Conservation (phyloP, 441 rosid genomes). For the Populus hybrid region DNA sequence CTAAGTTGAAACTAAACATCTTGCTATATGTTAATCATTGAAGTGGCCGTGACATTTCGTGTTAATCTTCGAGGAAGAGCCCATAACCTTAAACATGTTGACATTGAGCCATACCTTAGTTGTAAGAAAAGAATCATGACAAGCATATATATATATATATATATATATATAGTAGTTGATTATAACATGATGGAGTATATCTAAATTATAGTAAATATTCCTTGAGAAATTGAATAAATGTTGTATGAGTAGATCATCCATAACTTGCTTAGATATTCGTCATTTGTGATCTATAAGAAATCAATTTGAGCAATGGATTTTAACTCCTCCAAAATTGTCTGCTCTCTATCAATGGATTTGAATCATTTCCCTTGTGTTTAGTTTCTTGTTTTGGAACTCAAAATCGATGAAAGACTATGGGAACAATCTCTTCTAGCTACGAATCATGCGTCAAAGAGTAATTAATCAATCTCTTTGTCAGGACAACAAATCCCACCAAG, state of each 20-base stretch:
- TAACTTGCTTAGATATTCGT: no score
- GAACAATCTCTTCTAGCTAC: no score
- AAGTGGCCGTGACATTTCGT: slow-evolving; percentile 2
- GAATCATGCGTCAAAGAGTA: no score
- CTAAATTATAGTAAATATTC: neutral
- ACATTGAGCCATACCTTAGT: neutral
- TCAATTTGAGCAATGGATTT: neutral
- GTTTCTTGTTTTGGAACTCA: no score
- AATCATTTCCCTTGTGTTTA: no score
- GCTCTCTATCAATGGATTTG: no score
- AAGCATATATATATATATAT: neutral
- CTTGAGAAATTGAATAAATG: neutral
- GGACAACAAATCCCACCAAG: neutral
- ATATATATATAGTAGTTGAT: neutral
- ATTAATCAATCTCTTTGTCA: no score
- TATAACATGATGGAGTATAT: neutral
- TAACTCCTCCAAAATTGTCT: neutral
- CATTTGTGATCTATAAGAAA: neutral
- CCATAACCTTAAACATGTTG: neutral
- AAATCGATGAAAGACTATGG: no score
- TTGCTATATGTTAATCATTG: slow-evolving; percentile 19
- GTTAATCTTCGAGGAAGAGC: neutral
- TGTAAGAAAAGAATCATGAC: neutral
- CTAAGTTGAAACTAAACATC: neutral
- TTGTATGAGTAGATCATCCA: no score